These are phyloP conservation scores for Chytridiales sp. DNA, from an alignment of 371 early-diverging fungal species.

Conservation along the genomic window DNA sequence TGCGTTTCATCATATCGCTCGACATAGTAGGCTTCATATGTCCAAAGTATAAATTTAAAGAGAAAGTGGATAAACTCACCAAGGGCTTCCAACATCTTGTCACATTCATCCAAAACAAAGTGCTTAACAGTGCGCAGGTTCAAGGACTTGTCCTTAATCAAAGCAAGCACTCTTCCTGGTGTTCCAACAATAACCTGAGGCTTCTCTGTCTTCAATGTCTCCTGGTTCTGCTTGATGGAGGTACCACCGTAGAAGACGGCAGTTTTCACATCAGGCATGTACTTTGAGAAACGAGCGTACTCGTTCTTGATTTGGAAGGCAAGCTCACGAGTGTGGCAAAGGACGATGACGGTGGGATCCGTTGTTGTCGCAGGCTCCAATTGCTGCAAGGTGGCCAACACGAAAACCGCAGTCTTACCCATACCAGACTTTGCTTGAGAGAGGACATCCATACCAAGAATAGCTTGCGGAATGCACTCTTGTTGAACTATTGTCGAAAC, in stretches of 20 bases:
- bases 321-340: slow-evolving; percentile 97
- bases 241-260: slow-evolving; percentile 94
- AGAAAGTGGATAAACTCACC: slow-evolving; percentile 57
- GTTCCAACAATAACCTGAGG: slow-evolving; percentile 98
- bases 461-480: slow-evolving; percentile 97
- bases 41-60: slow-evolving; percentile 7
- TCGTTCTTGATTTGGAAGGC: slow-evolving; percentile 98
- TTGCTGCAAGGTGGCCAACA: slow-evolving; percentile 94
- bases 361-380: slow-evolving; percentile 58
- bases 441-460: slow-evolving; percentile 94
- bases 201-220: slow-evolving; percentile 74
- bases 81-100: slow-evolving; percentile 90
- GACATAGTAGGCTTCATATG: not conserved
- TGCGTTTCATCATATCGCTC: slow-evolving; percentile 43
- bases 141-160: slow-evolving; percentile 80
- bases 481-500: slow-evolving; percentile 79
- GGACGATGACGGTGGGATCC: slow-evolving; percentile 72
- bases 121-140: slow-evolving; percentile 83
- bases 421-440: slow-evolving; percentile 99
- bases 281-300: slow-evolving; percentile 91
- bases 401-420: slow-evolving; percentile 99
- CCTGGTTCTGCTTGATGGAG: slow-evolving; percentile 73
- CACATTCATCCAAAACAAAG: slow-evolving; percentile 99
- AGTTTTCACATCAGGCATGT: slow-evolving; percentile 90
- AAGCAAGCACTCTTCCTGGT: slow-evolving; percentile 93